phyloP scores from a whole-genome alignment of 164 flowering plant genomes.

The Tetrastigma voinierianum region DNA sequence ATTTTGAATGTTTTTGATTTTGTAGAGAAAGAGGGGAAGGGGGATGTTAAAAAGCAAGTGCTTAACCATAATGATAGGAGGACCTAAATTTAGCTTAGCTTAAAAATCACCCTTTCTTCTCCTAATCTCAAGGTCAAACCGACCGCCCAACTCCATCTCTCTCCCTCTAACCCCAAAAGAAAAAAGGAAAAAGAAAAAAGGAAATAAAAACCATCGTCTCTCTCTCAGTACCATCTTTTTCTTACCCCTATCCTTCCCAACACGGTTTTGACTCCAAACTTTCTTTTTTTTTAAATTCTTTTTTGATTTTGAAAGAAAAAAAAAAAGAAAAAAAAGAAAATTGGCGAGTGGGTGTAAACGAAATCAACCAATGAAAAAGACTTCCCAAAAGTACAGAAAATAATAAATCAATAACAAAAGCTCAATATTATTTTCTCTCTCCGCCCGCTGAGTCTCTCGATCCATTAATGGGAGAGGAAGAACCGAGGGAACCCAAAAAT shows the following conservation, averaged over 20 bases:
- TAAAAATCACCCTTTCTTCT: background rate
- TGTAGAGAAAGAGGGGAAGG: no score
- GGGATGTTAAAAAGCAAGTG: conserved; percentile 2
- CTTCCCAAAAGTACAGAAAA: conserved; percentile 7
- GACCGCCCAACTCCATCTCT: conserved; percentile 2
- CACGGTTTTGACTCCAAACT: conserved; percentile 24
- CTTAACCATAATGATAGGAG: conserved; percentile 19
- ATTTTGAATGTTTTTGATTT: no score
- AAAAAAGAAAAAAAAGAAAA: background rate
- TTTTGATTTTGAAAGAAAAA: no score
- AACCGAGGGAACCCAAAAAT: background rate
- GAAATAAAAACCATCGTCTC: no score
- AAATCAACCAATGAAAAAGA: conserved; percentile 13
- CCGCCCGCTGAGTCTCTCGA: conserved; percentile 1
- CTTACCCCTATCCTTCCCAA: conserved; percentile 7
- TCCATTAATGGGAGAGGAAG: conserved; percentile 13
- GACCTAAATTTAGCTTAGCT: conserved; percentile 22
- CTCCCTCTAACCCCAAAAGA: conserved; percentile 7
- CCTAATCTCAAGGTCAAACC: conserved; percentile 22
- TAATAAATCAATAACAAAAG: background rate
- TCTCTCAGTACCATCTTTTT: conserved; percentile 1
- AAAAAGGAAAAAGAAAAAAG: no score
- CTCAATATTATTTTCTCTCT: background rate
- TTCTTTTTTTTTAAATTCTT: background rate
- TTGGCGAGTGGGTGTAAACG: background rate